Conservation (phyloP, 177 flowering plant genomes). For the Vitis hybrid region DNA sequence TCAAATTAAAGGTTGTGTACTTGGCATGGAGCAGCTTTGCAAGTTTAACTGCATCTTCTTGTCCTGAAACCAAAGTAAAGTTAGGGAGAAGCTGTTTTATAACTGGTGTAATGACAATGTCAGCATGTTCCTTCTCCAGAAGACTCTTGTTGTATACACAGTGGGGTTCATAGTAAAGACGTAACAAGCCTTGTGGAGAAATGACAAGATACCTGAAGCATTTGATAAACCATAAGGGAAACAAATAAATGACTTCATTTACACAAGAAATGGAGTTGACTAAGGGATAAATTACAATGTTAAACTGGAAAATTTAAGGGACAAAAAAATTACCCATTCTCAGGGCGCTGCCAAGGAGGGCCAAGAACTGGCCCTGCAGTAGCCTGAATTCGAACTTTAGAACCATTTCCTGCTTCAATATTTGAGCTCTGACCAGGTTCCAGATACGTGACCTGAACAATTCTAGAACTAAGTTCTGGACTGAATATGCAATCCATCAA, state of each 20-base stretch:
- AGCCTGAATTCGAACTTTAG: slow-evolving; percentile 56
- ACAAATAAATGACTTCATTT: not conserved
- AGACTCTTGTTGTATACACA: slow-evolving; percentile 65
- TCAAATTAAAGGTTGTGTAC: slow-evolving; percentile 30
- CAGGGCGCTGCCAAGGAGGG: slow-evolving; percentile 98
- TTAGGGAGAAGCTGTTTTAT: slow-evolving; percentile 80
- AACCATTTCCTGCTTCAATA: slow-evolving; percentile 51
- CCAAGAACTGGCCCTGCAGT: slow-evolving; percentile 94
- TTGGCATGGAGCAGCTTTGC: slow-evolving; percentile 78
- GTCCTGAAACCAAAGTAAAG: slow-evolving; percentile 89
- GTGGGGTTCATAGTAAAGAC: slow-evolving; percentile 90
- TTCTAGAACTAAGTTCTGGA: slow-evolving; percentile 9
- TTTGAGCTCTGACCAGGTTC: slow-evolving; percentile 83
- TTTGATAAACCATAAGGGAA: not conserved
- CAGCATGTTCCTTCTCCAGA: slow-evolving; percentile 64
- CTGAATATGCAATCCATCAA: not conserved
- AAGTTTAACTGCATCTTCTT: slow-evolving; percentile 91
- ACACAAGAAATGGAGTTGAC: not conserved
- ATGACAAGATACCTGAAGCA: slow-evolving; percentile 62
- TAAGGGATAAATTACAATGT: not conserved
- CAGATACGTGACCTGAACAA: slow-evolving; percentile 68
- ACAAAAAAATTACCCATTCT: slow-evolving; percentile 65
- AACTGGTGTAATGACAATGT: slow-evolving; percentile 89
- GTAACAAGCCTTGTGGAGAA: slow-evolving; percentile 50
- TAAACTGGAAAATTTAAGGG: not conserved